These are phyloP conservation scores for Psilocybe subaeruginosa DNA, from an alignment of 768 basidiomycete genomes.

Conservation along the genomic window DNA sequence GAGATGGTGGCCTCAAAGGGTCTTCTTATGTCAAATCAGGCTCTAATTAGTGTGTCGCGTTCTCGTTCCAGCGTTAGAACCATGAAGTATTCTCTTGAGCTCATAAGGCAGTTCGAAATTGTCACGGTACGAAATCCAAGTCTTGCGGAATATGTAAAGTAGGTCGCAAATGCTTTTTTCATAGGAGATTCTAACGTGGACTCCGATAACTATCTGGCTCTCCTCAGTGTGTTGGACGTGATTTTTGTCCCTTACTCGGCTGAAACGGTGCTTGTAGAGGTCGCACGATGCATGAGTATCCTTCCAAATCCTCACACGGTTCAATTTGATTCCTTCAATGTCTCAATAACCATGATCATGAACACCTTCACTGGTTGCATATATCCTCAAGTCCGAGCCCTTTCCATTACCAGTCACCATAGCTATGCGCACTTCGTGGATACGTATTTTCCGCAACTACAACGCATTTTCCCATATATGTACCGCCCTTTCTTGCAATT, in stretches of 20 bases:
- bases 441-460: too few relatives aligned
- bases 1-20: constrained; percentile 1
- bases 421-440: not conserved
- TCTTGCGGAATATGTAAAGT: constrained; percentile 22
- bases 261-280: constrained; percentile 20
- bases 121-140: constrained; percentile 25
- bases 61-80: not conserved
- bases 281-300: constrained; percentile 23
- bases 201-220: too few relatives aligned
- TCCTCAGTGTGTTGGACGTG: constrained; percentile 19
- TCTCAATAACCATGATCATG: not conserved
- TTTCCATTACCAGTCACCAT: not conserved
- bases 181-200: not conserved
- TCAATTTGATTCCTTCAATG: not conserved
- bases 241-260: constrained; percentile 12
- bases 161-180: not conserved
- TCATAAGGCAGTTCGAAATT: constrained; percentile 25
- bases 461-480: too few relatives aligned
- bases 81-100: constrained; percentile 7
- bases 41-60: constrained; percentile 1
- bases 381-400: not conserved
- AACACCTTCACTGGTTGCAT: not conserved
- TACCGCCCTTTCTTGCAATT: too few relatives aligned
- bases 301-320: constrained; percentile 28
- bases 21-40: not conserved